phyloP scores from a whole-genome alignment of 305 asterid species.

The Coffea humblotiana region DNA sequence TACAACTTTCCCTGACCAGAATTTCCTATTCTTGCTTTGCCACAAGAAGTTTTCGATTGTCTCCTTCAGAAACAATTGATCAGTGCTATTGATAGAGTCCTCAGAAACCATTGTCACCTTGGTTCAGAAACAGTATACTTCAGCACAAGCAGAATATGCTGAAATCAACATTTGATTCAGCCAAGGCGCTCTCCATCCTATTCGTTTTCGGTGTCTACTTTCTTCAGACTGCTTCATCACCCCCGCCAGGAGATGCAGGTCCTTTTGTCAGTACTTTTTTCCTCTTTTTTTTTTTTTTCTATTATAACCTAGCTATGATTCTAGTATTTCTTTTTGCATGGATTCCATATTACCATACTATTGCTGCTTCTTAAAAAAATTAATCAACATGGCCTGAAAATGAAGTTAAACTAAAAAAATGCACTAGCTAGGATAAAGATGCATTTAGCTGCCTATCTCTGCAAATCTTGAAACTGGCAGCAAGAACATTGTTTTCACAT shows the following conservation, averaged over 20 bases:
- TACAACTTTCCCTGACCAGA: background rate
- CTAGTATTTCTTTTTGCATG: background rate
- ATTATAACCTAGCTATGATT: too few species aligned
- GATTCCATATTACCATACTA: background rate
- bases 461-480: too few species aligned
- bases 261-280: background rate
- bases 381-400: background rate
- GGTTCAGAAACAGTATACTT: too few species aligned
- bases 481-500: background rate
- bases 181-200: constrained; percentile 4
- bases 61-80: background rate
- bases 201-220: constrained; percentile 14
- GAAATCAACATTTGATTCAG: constrained; percentile 14
- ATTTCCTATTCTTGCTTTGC: background rate
- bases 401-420: background rate
- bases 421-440: too few species aligned
- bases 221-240: constrained; percentile 18
- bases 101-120: too few species aligned
- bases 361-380: background rate
- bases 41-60: background rate
- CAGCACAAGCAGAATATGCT: too few species aligned
- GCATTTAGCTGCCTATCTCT: background rate
- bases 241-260: constrained; percentile 46
- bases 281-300: background rate
- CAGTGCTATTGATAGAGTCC: background rate